These are phyloP conservation scores for Rhypophila decipiens DNA, from an alignment of 495 filamentous ascomycete species.

Conservation along the genomic window DNA sequence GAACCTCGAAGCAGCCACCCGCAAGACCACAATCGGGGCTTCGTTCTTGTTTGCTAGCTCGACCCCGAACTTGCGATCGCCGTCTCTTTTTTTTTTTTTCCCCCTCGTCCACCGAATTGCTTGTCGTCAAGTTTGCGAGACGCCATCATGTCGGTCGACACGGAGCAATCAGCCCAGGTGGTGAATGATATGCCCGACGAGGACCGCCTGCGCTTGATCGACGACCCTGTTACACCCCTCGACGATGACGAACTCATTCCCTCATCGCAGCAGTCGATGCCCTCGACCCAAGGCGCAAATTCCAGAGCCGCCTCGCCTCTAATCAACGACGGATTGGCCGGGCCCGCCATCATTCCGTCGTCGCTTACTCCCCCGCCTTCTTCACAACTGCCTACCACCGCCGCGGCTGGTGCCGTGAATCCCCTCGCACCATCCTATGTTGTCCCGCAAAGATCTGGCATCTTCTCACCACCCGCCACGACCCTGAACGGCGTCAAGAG, in stretches of 20 bases:
- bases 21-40: background rate
- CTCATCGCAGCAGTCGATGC: conserved; percentile 37
- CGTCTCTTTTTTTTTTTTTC: too few relatives aligned
- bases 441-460: conserved; percentile 33
- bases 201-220: conserved; percentile 13
- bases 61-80: background rate
- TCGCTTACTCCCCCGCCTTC: conserved; percentile 72
- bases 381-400: conserved; percentile 50
- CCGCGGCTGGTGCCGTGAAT: conserved; percentile 21
- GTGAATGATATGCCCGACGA: conserved; percentile 21
- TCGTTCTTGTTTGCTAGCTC: background rate
- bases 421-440: conserved; percentile 30
- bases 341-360: conserved; percentile 34
- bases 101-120: too few relatives aligned
- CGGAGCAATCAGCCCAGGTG: conserved; percentile 18
- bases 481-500: conserved; percentile 42
- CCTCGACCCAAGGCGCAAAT: conserved; percentile 35
- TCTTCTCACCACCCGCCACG: conserved; percentile 54
- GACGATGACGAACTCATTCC: conserved; percentile 23
- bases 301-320: conserved; percentile 32
- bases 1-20: background rate
- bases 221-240: conserved; percentile 35
- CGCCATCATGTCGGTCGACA: conserved; percentile 15
- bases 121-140: background rate
- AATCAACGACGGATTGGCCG: conserved; percentile 29